These are phyloP conservation scores for Colletotrichum eleusines DNA, from an alignment of 2,329 filamentous ascomycete species.

Conservation along the genomic window DNA sequence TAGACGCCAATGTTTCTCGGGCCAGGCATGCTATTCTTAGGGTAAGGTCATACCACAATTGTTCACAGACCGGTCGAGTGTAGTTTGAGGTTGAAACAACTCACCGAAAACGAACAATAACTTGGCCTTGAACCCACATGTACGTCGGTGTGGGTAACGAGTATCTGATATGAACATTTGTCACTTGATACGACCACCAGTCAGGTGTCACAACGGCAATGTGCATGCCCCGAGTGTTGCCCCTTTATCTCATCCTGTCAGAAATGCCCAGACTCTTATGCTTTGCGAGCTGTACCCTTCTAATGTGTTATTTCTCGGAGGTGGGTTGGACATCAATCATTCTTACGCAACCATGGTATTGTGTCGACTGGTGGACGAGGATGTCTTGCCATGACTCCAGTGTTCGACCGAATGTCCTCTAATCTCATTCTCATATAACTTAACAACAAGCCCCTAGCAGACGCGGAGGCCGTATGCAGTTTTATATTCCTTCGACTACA, in stretches of 20 bases:
- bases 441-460: background rate
- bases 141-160: background rate
- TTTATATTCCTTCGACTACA: background rate
- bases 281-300: background rate
- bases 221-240: background rate
- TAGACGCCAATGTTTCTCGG: background rate
- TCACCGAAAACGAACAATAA: background rate
- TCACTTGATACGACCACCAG: background rate
- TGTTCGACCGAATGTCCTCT: background rate
- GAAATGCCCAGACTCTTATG: background rate
- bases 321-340: background rate
- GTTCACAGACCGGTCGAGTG: no score
- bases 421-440: background rate
- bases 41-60: background rate
- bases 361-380: background rate
- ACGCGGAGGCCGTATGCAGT: background rate
- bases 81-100: background rate
- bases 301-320: background rate
- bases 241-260: background rate
- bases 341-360: background rate
- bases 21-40: background rate
- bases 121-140: no score
- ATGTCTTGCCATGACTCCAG: background rate
- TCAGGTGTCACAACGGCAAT: background rate
- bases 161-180: background rate